Evolutionary conservation across 2,329 filamentous ascomycete genomes (phyloP).

Genomic region (Pyrenochaeta sp.): DNA sequence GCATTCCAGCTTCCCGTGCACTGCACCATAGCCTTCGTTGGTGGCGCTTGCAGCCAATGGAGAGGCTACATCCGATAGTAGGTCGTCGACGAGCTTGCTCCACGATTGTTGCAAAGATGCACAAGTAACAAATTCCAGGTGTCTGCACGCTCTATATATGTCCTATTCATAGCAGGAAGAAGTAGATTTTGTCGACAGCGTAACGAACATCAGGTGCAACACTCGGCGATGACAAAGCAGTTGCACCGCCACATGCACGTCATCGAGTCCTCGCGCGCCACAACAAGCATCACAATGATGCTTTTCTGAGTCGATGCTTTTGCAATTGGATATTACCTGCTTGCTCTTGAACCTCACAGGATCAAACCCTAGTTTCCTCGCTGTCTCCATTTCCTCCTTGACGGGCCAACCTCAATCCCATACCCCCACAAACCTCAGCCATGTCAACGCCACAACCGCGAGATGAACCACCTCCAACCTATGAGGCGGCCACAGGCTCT

Average conservation of each 20-base stretch:
- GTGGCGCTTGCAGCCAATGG: no score
- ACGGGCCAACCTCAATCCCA: neutral
- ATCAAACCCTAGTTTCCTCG: neutral
- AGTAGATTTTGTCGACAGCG: no score
- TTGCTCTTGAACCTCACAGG: neutral
- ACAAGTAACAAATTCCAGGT: no score
- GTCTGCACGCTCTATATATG: no score
- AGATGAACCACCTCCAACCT: slow-evolving; percentile 44
- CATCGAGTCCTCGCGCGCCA: neutral
- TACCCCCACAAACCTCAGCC: neutral
- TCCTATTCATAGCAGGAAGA: no score
- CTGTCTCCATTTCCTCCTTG: neutral
- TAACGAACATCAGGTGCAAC: neutral
- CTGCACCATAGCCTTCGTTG: no score
- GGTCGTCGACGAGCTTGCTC: no score
- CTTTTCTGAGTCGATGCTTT: neutral
- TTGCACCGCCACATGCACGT: slow-evolving; percentile 6
- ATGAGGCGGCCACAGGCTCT: slow-evolving; percentile 40
- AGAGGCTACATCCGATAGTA: no score
- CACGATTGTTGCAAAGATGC: no score
- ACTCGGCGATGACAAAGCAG: neutral
- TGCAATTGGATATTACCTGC: neutral
- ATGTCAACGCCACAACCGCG: slow-evolving; percentile 36
- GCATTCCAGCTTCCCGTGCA: no score
- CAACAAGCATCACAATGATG: neutral